Conservation (phyloP, 1,284 basidiomycete genomes). For the Porodaedalea pini region DNA sequence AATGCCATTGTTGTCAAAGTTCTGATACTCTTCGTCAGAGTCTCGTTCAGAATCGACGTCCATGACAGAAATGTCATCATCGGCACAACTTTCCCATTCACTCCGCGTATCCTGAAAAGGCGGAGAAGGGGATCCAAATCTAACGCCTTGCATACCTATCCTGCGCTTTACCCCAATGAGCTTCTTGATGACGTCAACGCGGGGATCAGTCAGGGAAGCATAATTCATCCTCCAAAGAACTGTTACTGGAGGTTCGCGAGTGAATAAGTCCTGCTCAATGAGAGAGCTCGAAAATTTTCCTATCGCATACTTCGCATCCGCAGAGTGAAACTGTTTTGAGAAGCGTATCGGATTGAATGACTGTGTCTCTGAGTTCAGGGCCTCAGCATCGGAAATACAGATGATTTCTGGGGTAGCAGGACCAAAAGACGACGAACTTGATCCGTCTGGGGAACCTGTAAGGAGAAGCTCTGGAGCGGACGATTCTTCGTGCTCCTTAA, state of each 20-base stretch:
- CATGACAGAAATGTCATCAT: slow-evolving; percentile 30
- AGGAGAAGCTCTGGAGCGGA: slow-evolving; percentile 32
- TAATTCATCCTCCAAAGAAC: slow-evolving; percentile 21
- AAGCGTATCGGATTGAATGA: slow-evolving; percentile 70
- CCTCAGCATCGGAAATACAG: slow-evolving; percentile 12
- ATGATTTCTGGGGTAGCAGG: slow-evolving; percentile 51
- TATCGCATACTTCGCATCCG: slow-evolving; percentile 67
- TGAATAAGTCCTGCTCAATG: slow-evolving; percentile 42
- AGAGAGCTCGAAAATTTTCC: slow-evolving; percentile 74
- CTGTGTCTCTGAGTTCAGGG: slow-evolving; percentile 20
- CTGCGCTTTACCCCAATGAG: slow-evolving; percentile 66
- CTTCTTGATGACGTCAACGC: slow-evolving; percentile 59
- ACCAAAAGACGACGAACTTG: slow-evolving; percentile 37
- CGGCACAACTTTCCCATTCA: slow-evolving; percentile 23
- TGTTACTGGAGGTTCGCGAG: slow-evolving; percentile 15
- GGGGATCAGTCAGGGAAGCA: slow-evolving; percentile 57
- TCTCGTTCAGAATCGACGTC: slow-evolving; percentile 32
- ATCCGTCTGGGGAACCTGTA: slow-evolving; percentile 41
- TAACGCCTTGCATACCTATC: slow-evolving; percentile 27
- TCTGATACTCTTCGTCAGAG: slow-evolving; percentile 33
- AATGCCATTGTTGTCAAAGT: slow-evolving; percentile 29
- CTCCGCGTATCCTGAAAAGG: slow-evolving; percentile 28
- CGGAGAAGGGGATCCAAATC: slow-evolving; percentile 34
- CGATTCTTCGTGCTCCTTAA: slow-evolving; percentile 25
- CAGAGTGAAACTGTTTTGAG: slow-evolving; percentile 49